A percentile compares a stretch with the other conserved stretches of the same genome.
Conservation (phyloP, 2,329 filamentous ascomycete genomes). For the Cercospora sesami region DNA sequence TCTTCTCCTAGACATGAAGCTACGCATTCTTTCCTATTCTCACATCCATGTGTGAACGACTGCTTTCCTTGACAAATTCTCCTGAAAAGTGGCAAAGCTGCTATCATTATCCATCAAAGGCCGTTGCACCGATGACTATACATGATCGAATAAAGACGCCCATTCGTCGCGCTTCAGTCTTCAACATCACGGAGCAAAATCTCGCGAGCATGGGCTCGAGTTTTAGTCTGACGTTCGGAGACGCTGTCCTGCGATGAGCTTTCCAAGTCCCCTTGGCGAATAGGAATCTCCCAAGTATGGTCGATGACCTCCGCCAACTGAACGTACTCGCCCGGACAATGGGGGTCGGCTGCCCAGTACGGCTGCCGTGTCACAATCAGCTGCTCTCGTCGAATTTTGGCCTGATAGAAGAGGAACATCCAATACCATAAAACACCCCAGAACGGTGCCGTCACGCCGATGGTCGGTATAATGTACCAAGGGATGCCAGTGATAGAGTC, state of each 20-base stretch:
- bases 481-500: constrained; percentile 20
- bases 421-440: constrained; percentile 30
- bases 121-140: not conserved
- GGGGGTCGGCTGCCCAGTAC: constrained; percentile 25
- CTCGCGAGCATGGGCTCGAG: constrained; percentile 3
- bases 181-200: not conserved
- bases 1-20: not conserved
- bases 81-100: not conserved
- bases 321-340: constrained; percentile 25
- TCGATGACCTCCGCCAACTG: constrained; percentile 29
- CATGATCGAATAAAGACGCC: not conserved
- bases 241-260: constrained; percentile 4
- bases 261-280: constrained; percentile 11
- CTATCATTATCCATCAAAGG: not conserved
- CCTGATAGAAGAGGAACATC: constrained; percentile 23
- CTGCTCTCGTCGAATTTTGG: constrained; percentile 21
- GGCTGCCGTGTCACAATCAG: constrained; percentile 26
- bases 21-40: not conserved
- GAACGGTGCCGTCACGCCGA: constrained; percentile 28
- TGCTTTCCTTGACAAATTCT: not conserved
- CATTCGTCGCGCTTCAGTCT: not conserved
- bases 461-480: constrained; percentile 30
- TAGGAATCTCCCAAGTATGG: constrained; percentile 26
- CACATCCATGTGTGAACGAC: not conserved
- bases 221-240: not conserved